Percentiles rank a stretch among this genome's conserved stretches.
phyloP scores from a whole-genome alignment of 371 early-diverging fungal species.

The Mucor lusitanicus region DNA sequence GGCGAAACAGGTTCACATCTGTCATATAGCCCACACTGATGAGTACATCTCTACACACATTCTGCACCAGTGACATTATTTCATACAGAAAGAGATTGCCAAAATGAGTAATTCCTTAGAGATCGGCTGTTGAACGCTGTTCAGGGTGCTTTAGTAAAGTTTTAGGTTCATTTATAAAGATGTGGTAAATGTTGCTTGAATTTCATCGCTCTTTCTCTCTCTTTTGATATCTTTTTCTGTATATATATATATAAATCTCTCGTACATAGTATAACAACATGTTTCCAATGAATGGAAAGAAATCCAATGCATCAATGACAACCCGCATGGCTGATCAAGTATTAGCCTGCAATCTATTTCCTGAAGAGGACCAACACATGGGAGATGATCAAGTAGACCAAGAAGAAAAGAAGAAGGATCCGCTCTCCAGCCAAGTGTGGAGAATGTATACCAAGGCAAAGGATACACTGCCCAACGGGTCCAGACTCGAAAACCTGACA shows the following conservation, averaged over 20 bases:
- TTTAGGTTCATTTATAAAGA: not conserved
- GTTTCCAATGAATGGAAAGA: slow-evolving; percentile 4
- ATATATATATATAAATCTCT: not conserved
- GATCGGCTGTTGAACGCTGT: not conserved
- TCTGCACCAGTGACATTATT: slow-evolving; percentile 5
- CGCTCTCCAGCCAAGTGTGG: slow-evolving; percentile 68
- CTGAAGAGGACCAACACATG: not conserved
- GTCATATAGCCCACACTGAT: not conserved
- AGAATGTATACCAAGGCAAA: slow-evolving; percentile 70
- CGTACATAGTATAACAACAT: not conserved
- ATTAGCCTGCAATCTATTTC: slow-evolving; percentile 1
- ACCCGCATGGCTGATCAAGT: slow-evolving; percentile 17
- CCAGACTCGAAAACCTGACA: slow-evolving; percentile 67
- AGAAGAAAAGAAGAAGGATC: slow-evolving; percentile 49
- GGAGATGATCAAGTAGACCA: slow-evolving; percentile 12
- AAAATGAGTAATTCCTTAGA: not conserved
- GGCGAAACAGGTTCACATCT: not conserved
- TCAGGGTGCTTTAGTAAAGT: not conserved
- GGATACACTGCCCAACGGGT: slow-evolving; percentile 64
- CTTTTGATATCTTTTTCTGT: not conserved
- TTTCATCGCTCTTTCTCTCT: not conserved
- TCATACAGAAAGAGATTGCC: not conserved
- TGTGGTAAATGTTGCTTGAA: not conserved
- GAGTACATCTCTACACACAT: not conserved
- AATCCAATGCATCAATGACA: not conserved